These are phyloP conservation scores for Lentinula sp. DNA, from an alignment of 768 basidiomycete genomes.

Conservation along the genomic window DNA sequence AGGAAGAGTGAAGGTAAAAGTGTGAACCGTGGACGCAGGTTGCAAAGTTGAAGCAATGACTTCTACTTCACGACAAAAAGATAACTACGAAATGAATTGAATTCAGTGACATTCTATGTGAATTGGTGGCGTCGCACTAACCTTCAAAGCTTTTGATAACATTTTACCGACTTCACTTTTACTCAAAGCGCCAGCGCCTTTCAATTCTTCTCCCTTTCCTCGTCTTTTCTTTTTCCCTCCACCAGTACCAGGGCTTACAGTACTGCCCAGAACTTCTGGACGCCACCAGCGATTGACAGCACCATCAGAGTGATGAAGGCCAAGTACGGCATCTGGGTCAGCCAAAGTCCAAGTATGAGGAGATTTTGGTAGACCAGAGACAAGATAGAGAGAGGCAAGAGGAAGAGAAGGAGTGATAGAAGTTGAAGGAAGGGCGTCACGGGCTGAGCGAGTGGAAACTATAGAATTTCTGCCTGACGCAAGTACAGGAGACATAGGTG, in stretches of 20 bases:
- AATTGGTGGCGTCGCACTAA: constrained; percentile 21
- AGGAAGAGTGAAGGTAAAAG: constrained; percentile 84
- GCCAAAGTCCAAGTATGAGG: constrained; percentile 88
- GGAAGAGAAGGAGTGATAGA: constrained; percentile 69
- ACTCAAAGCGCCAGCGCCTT: constrained; percentile 74
- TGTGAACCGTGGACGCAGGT: constrained; percentile 88
- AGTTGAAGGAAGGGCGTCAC: constrained; percentile 48
- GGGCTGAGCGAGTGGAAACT: constrained; percentile 67
- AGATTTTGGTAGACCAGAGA: constrained; percentile 84
- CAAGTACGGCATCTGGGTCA: constrained; percentile 76
- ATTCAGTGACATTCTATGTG: constrained; percentile 2
- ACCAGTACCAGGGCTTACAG: constrained; percentile 78
- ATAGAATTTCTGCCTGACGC: constrained; percentile 71
- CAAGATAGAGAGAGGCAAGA: constrained; percentile 80
- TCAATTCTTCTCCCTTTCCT: constrained; percentile 60
- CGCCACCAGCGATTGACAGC: constrained; percentile 89
- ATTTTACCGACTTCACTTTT: constrained; percentile 89
- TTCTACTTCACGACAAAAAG: constrained; percentile 88
- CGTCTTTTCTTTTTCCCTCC: constrained; percentile 73
- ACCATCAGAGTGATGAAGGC: constrained; percentile 76
- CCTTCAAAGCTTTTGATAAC: constrained; percentile 88
- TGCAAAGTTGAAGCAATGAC: constrained; percentile 93
- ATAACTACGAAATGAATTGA: constrained; percentile 46
- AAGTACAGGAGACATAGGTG: constrained; percentile 81
- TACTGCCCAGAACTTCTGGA: constrained; percentile 86